Evolutionary conservation across 768 basidiomycete species (phyloP).

Genomic region (Podaxis pistillaris): DNA sequence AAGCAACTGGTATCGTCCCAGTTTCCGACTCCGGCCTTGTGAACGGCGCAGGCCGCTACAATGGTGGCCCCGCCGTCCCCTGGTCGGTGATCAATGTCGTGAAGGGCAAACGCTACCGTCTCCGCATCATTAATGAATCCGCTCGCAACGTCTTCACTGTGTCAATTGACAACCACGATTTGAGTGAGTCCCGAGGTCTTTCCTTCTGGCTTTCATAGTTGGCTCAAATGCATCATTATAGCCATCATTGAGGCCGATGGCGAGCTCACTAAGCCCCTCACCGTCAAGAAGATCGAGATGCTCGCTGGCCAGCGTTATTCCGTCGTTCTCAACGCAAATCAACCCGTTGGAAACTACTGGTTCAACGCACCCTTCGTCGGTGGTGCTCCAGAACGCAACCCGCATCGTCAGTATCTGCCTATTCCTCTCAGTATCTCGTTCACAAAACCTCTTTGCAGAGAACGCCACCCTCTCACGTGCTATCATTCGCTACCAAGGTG

Average conservation of each 20-base stretch:
- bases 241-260: slow-evolving; percentile 42
- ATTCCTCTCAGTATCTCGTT: too few relatives aligned
- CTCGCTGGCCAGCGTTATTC: slow-evolving; percentile 53
- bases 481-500: slow-evolving; percentile 39
- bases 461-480: slow-evolving; percentile 24
- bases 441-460: not conserved
- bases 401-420: slow-evolving; percentile 23
- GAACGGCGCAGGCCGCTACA: slow-evolving; percentile 44
- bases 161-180: slow-evolving; percentile 32
- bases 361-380: slow-evolving; percentile 35
- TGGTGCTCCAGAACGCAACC: slow-evolving; percentile 29
- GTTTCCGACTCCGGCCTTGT: slow-evolving; percentile 40
- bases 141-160: slow-evolving; percentile 41
- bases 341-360: slow-evolving; percentile 48
- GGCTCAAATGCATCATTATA: not conserved
- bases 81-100: slow-evolving; percentile 42
- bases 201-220: not conserved
- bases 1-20: slow-evolving; percentile 26
- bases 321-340: slow-evolving; percentile 37
- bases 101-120: slow-evolving; percentile 45
- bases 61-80: slow-evolving; percentile 37
- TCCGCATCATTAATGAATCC: slow-evolving; percentile 50
- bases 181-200: slow-evolving; percentile 20
- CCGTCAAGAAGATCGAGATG: slow-evolving; percentile 39
- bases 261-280: slow-evolving; percentile 26